Evolutionary conservation across 208 protist genomes (phyloP), one percentile per base, ranked within the genome.

Genomic region (Leishmania arabica): DNA sequence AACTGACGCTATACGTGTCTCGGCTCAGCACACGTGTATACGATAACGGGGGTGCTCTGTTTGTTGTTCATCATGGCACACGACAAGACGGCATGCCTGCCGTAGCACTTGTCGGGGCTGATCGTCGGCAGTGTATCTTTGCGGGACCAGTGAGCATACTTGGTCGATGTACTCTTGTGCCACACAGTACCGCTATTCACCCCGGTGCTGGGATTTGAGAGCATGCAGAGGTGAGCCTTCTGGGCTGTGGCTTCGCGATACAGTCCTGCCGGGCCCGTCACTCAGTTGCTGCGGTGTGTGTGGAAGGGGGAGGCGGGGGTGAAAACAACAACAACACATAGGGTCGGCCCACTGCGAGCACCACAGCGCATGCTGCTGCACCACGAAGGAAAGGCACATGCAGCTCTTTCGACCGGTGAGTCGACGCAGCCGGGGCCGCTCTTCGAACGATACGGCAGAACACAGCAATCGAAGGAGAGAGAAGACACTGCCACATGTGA

Each of bases 151-250:
- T 86, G 51, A 27, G 79, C 86, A 77, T 92, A 90, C 77, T 90
- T 78, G 17, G 31, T 37, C 27, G 84, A 85, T 17, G 86, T 87
- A 31, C 87, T 73, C 77, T 92, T 84, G 56, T 86, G 90, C 86
- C 86, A 92, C 40, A 64, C 77, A 45, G 78, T 88, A 69, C 80
- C 83, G 7, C 77, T 75, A 70, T 64, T 78, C 51, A 81, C 21
- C n/a, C 84, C 73, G 77, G 54, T 64, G 73, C 70, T 66, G 9
- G 88, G 86, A 81, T 93, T 90, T 79, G 91, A 89, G 80, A 91
- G 90, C 81, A 90, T 88, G 86, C 87, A 91, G 51, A 89, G 70
- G 72, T 90, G 78, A 42, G 83, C 77, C 71, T 45, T 82, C 24
- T 77, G 78, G 21, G 72, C 89, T 69, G 84, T 76, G 37, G 83